These are phyloP conservation scores for Leucocoprinus leucothites DNA, from an alignment of 768 basidiomycete species.

Conservation along the genomic window DNA sequence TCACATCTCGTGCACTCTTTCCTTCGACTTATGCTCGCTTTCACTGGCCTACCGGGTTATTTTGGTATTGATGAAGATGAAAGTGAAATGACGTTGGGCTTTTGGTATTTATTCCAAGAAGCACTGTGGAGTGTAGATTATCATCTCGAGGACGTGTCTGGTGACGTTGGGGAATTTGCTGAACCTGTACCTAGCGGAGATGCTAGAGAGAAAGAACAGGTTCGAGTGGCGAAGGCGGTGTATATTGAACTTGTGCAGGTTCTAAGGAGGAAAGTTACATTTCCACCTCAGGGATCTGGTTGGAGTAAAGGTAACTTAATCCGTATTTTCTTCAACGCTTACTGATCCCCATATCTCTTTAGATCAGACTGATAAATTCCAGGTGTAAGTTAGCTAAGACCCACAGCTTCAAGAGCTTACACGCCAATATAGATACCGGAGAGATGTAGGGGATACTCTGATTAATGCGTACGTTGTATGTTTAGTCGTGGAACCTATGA, in stretches of 20 bases:
- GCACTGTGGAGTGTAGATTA: conserved; percentile 71
- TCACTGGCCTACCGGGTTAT: conserved; percentile 69
- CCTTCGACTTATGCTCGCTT: conserved; percentile 65
- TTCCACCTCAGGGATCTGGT: conserved; percentile 51
- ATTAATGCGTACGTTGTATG: conserved; percentile 71
- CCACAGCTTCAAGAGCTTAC: not conserved
- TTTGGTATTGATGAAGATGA: conserved; percentile 85
- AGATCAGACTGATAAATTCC: conserved; percentile 81
- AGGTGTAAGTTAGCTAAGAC: conserved; percentile 50
- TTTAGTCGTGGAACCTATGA: not conserved
- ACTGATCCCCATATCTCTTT: not conserved
- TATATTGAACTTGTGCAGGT: conserved; percentile 76
- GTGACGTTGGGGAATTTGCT: conserved; percentile 30
- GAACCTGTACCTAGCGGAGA: conserved; percentile 19
- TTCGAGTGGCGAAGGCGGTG: conserved; percentile 65
- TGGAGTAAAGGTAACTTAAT: conserved; percentile 84
- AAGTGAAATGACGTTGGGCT: conserved; percentile 82
- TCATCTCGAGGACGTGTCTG: conserved; percentile 31
- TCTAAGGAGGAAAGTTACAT: conserved; percentile 70
- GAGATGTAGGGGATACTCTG: conserved; percentile 84
- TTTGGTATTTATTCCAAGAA: conserved; percentile 92
- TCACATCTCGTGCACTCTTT: conserved; percentile 65
- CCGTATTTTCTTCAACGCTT: conserved; percentile 21
- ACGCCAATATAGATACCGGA: conserved; percentile 61
- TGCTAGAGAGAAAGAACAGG: conserved; percentile 30